Evolutionary conservation across 345 rosid species (phyloP), one percentile per base, ranked within the genome.

Genomic region (Corchorus olitorius): DNA sequence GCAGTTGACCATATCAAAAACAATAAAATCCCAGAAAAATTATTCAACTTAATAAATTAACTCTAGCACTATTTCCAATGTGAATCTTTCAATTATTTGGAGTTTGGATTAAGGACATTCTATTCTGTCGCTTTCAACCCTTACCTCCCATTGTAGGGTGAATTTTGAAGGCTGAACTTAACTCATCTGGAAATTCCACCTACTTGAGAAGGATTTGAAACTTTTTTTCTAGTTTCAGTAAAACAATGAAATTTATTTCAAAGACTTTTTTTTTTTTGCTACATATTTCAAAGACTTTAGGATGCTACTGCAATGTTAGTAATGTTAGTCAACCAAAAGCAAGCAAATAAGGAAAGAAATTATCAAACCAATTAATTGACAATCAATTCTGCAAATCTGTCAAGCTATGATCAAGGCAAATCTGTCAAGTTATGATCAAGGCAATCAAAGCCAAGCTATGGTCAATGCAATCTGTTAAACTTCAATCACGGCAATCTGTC

Each of bases 91-190:
- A 33, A 8, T 69, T 68, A 67, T 49, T 16, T 27, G 27, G 27
- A 27, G 15, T 19, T 43, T 20, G 7, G 53, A 45, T 15, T 70
- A 34, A 1, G 39, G 17, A 20, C 27, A 22, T 49, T 52, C 17
- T 34, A 69, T 70, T 52, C 2, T 15, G 46, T 52, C 60, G 5
- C 46, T 70, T 52, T 52, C 73, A 35, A 20, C 70, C n/a, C 70
- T 45, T 43, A 43, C 53, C 11, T 5, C 53, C 70, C 52, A 19
- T 19, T 27, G 52, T 16, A 39, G 27, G 22, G 1, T 17, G 11
- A 39, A 39, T 64, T 39, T 39, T 64, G 8, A 37, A 37, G 49
- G 17, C 49, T 64, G 68, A 39, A 63, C 20, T 39, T 19, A 39
- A 64, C 27, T 39, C 15, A 39, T 17, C 33, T 65, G 8, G 27